Percentiles rank a stretch among this genome's conserved stretches.
Evolutionary conservation across 352 stramenopile species (phyloP).

Genomic region (Phytophthora meadii): DNA sequence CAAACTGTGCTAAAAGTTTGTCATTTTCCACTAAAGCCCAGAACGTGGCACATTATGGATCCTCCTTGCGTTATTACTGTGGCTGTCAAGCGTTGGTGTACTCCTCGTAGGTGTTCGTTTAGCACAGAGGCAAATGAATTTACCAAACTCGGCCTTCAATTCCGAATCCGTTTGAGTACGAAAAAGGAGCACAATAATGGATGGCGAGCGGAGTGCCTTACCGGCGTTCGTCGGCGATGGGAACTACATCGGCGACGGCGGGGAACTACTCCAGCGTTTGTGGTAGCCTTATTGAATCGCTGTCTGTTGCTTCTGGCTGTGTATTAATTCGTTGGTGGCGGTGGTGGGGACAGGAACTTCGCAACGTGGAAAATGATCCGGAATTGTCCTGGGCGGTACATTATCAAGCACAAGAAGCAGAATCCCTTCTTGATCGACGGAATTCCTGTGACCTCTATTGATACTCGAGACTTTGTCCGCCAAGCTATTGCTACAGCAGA

Average conservation of each 20-base stretch:
- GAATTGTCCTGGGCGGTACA: conserved; percentile 71
- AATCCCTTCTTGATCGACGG: conserved; percentile 42
- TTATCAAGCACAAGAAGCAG: conserved; percentile 60
- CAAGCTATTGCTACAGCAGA: conserved; percentile 20
- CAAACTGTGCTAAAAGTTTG: no score
- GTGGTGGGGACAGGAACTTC: conserved; percentile 49
- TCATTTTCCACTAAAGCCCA: no score
- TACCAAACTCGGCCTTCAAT: no score
- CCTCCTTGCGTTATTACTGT: no score
- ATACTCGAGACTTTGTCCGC: conserved; percentile 37
- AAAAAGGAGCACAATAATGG: conserved; percentile 4
- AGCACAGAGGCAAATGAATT: no score
- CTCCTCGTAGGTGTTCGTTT: no score
- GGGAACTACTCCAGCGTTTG: conserved; percentile 51
- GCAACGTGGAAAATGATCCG: conserved; percentile 77
- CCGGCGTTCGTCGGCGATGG: conserved; percentile 53
- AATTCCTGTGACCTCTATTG: conserved; percentile 42
- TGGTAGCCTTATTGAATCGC: conserved; percentile 37
- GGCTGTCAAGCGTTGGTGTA: no score
- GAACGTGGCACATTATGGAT: no score
- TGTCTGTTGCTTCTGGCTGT: neutral
- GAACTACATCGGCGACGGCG: conserved; percentile 60
- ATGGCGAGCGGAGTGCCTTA: neutral
- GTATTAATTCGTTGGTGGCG: conserved; percentile 1
- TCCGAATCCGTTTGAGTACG: no score